phyloP scores from a whole-genome alignment of 768 basidiomycete genomes.

The Pluteus cervinus region DNA sequence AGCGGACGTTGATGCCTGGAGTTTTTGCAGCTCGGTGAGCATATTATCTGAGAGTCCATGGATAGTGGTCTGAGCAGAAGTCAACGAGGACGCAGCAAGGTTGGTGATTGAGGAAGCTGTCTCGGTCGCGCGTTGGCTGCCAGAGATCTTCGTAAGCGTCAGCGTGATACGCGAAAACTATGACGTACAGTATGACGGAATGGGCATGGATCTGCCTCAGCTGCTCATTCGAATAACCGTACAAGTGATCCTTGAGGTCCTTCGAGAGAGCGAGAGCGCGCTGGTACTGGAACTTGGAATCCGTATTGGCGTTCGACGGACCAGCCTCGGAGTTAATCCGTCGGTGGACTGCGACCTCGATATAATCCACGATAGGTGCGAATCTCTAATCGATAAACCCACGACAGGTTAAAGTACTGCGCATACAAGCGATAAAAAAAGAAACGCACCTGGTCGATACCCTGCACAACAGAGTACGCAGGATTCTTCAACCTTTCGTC shows the following conservation, averaged over 20 bases:
- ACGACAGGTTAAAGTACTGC: slow-evolving; percentile 6
- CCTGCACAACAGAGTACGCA: slow-evolving; percentile 55
- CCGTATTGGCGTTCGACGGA: slow-evolving; percentile 37
- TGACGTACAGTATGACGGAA: slow-evolving; percentile 54
- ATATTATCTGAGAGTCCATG: slow-evolving; percentile 59
- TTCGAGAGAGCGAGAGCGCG: slow-evolving; percentile 63
- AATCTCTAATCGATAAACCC: slow-evolving; percentile 44
- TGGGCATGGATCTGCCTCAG: slow-evolving; percentile 66
- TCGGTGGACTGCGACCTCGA: slow-evolving; percentile 50
- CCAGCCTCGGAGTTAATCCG: slow-evolving; percentile 44
- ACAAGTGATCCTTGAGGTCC: slow-evolving; percentile 56
- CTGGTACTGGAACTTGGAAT: slow-evolving; percentile 72
- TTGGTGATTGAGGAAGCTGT: slow-evolving; percentile 59
- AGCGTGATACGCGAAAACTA: neutral
- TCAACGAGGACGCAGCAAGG: slow-evolving; percentile 51
- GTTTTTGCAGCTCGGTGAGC: slow-evolving; percentile 59
- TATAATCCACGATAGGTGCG: slow-evolving; percentile 68
- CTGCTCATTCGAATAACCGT: slow-evolving; percentile 64
- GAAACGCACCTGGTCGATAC: slow-evolving; percentile 63
- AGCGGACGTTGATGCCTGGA: slow-evolving; percentile 52
- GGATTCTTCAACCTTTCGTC: slow-evolving; percentile 62
- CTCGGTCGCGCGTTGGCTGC: slow-evolving; percentile 63
- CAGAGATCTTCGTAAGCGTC: slow-evolving; percentile 6
- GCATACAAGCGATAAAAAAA: slow-evolving; percentile 12
- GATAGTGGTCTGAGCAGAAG: slow-evolving; percentile 49